Base-by-base conservation (phyloP, 306 rosid genomes). In the Abrus pulchellus region DNA sequence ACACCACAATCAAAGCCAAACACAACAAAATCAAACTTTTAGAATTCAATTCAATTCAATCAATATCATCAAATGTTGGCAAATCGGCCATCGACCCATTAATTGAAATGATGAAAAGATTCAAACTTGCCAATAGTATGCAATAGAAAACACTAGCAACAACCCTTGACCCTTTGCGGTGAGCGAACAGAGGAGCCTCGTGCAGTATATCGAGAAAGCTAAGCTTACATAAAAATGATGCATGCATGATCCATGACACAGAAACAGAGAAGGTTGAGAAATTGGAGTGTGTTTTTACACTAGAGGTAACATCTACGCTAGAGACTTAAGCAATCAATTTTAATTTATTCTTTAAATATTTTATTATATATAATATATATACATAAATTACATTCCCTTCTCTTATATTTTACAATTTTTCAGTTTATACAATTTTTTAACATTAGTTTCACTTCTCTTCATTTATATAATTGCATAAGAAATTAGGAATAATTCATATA, bases 181-280 rank as follows among this genome's bases (percentile, higher is more conserved):
- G 96, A 62, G 98, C 98, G 28, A 96, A 90, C 10, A 93, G 77
- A 10, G 99, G 98, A 83, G 99, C 97, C 80, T 96, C 99, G 32
- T 96, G 98, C 64, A 96, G 85, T 83, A 96, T 96, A 77, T 96
- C 98, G 11, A 96, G 88, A 85, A 96, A 96, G 84, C 99, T 96
- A 29, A 5, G 54, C 47, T 9, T 66, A 30, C 7, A 64, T 2
- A 65, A 54, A 55, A 9, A 52, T 13, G 32, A 5, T 3, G 53
- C 27, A 3, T 5, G 68, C 10, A 73, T 43, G 62, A 30, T 40
- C 3, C 45, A 77, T 5, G 63, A 63, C 40, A 20, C 28, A 1
- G 27, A 34, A 74, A 57, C 41, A 33, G 69, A 80, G 68, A 60
- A 9, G 63, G 36, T 20, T 20, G 33, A 36, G 54, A 61, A 65